phyloP scores from a whole-genome alignment of 495 filamentous ascomycete genomes.

The Penicillium paradoxum region DNA sequence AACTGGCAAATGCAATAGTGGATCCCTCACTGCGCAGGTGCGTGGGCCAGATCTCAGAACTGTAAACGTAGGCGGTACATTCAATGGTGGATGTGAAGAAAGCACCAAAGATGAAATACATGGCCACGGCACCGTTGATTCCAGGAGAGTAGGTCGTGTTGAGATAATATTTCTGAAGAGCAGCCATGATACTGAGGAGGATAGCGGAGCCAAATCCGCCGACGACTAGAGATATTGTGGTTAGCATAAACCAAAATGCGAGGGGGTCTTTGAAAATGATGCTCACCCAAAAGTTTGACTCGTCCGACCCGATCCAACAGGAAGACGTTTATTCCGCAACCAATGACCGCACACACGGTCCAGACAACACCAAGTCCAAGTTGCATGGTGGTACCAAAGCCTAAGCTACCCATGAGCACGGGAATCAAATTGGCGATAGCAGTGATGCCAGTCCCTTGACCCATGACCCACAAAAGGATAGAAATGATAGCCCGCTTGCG shows the following conservation, averaged over 20 bases:
- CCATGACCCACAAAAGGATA: background rate
- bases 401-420: background rate
- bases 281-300: background rate
- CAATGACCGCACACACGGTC: background rate
- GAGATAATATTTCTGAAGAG: background rate
- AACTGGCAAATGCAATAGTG: background rate
- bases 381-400: background rate
- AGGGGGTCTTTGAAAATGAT: background rate
- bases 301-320: background rate
- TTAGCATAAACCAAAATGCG: background rate
- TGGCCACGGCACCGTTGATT: background rate
- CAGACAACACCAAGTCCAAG: background rate
- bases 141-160: background rate
- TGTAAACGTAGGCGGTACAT: background rate
- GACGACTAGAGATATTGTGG: background rate
- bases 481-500: background rate
- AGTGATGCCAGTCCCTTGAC: background rate
- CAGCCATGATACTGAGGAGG: background rate
- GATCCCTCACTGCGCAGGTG: background rate
- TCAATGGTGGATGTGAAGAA: background rate
- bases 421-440: background rate
- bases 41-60: background rate
- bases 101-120: background rate
- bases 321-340: background rate
- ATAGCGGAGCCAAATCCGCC: background rate